phyloP scores from a whole-genome alignment of 306 rosid genomes.

The Corylus americana region DNA sequence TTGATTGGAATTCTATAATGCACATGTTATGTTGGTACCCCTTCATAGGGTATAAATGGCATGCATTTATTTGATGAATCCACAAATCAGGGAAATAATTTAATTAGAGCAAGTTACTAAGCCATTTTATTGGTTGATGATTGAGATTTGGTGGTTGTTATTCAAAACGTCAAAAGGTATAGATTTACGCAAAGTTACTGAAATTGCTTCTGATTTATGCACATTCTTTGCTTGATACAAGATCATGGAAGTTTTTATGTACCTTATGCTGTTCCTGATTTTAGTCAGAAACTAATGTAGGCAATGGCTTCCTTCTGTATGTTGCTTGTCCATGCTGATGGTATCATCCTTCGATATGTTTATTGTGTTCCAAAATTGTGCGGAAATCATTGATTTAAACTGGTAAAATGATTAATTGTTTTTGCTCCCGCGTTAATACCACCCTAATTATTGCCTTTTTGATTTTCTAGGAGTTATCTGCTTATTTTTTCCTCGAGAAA shows the following conservation, averaged over 20 bases:
- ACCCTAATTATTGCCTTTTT: constrained; percentile 5
- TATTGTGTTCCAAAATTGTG: not conserved
- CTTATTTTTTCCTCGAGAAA: not conserved
- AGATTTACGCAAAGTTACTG: not conserved
- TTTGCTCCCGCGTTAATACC: not conserved
- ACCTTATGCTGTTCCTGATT: not conserved
- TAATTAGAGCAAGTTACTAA: not conserved
- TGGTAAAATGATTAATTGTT: not conserved
- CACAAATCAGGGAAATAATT: not conserved
- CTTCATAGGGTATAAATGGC: not conserved
- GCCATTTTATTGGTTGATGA: not conserved
- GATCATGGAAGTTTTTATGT: not conserved
- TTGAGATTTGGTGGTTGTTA: not conserved
- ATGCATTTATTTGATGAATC: not conserved
- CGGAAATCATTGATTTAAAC: not conserved
- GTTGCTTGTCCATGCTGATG: not conserved
- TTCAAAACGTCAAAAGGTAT: not conserved
- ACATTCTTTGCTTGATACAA: not conserved
- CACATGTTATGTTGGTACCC: not conserved
- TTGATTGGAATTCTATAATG: not conserved
- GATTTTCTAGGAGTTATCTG: constrained; percentile 19
- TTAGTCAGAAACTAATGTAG: not conserved
- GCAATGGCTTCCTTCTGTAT: not conserved
- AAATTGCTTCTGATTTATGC: not conserved
- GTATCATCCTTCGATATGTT: not conserved